phyloP scores from a whole-genome alignment of 2,329 filamentous ascomycete species.

The Neophaeococcomyces mojaviensis region DNA sequence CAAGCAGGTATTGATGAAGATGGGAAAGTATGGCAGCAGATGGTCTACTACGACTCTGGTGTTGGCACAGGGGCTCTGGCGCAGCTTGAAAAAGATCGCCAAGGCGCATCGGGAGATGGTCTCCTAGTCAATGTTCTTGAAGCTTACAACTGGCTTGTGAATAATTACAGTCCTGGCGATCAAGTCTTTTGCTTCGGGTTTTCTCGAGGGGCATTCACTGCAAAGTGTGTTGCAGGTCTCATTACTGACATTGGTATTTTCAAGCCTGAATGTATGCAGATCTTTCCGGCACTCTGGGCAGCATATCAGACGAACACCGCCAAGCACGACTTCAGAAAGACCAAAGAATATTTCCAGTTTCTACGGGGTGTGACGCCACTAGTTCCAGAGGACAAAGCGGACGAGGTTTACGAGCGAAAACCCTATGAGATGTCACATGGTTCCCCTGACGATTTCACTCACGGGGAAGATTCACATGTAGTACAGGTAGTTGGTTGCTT shows the following conservation, averaged over 20 bases:
- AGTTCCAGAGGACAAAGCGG: background rate
- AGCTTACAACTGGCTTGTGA: constrained; percentile 25
- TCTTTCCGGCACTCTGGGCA: background rate
- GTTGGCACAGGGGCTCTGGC: constrained; percentile 25
- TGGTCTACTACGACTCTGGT: constrained; percentile 34
- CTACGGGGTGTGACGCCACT: background rate
- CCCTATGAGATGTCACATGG: background rate
- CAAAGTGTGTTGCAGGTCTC: constrained; percentile 38
- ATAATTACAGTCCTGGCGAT: constrained; percentile 37
- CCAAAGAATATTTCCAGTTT: background rate
- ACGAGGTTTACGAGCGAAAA: background rate
- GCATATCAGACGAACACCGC: background rate
- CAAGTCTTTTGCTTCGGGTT: constrained; percentile 45
- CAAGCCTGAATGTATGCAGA: constrained; percentile 1
- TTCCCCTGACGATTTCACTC: background rate
- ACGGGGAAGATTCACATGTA: background rate
- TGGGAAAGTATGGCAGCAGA: constrained; percentile 26
- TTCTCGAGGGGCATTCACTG: constrained; percentile 41
- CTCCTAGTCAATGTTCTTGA: constrained; percentile 17
- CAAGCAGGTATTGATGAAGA: constrained; percentile 17
- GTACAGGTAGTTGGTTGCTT: constrained; percentile 28
- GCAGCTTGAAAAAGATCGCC: background rate
- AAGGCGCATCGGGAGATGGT: constrained; percentile 12
- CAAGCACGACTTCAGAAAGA: background rate
- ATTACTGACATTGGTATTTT: constrained; percentile 39